A percentile compares a stretch with the other conserved stretches of the same genome.
Evolutionary conservation across 176 grass and related monocot genomes (phyloP).

Genomic region (Lolium multiflorum): DNA sequence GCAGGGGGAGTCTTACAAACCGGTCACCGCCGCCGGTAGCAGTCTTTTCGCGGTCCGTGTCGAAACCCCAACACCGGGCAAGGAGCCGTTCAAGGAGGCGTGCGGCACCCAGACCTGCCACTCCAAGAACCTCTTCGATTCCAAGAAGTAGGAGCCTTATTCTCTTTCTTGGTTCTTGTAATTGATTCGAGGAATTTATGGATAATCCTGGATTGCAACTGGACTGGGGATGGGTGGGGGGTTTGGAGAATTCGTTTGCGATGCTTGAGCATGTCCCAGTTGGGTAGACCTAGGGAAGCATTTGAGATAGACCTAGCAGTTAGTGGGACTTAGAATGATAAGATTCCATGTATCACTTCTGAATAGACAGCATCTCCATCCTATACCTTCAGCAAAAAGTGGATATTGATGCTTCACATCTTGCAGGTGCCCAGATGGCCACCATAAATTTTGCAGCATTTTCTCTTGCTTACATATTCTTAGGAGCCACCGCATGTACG

Average conservation of each 20-base stretch:
- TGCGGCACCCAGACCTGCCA: constrained; percentile 93
- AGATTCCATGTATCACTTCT: background rate
- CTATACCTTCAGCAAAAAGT: background rate
- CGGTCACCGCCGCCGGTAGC: background rate
- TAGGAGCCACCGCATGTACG: background rate
- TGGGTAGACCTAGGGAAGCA: background rate
- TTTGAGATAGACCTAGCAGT: background rate
- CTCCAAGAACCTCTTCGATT: constrained; percentile 91
- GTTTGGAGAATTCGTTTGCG: background rate
- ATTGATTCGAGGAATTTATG: background rate
- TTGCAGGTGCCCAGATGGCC: background rate
- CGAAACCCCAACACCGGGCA: constrained; percentile 19
- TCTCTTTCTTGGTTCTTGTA: background rate
- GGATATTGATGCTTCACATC: background rate
- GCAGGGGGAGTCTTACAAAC: too few relatives aligned
- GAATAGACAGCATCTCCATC: background rate
- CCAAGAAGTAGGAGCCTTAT: constrained; percentile 53
- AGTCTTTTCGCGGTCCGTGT: constrained; percentile 26
- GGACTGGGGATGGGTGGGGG: background rate
- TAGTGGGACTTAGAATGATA: background rate
- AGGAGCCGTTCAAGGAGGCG: constrained; percentile 95
- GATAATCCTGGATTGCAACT: background rate
- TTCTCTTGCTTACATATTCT: background rate
- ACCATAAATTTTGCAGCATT: background rate
- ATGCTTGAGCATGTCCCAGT: background rate